Evolutionary conservation across 139 green algal species (phyloP), one percentile per base, ranked within the genome.

Genomic region (Ettlia oleoabundans): DNA sequence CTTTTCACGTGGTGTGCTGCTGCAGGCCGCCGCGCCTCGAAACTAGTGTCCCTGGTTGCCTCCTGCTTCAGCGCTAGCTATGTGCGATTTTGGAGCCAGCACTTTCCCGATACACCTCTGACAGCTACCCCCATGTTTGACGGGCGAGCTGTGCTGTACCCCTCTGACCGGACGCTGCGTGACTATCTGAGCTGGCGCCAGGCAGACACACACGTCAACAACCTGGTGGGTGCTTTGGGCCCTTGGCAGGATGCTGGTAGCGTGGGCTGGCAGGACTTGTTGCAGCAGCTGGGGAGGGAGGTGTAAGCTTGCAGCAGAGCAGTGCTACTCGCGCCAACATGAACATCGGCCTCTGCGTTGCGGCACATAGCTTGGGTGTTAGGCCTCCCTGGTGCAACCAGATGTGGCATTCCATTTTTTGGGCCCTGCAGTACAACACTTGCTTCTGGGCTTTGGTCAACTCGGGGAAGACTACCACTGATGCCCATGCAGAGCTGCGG

Each of bases 121-220:
- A 71, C 86, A 24, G 77, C 78, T 41, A 90, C 89, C 10, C 96
- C 96, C 33, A 85, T 94, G 68, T 99, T 99, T 91, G 96, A 99
- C 69, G 95, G 87, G 0, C 84, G 96, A 1, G 90, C 94, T 8
- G 94, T 99, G 38, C 92, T 88, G 76, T 99, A 99, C 85, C 96
- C 96, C 0, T 87, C 71, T 52, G 79, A 88, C 30, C 30, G 63
- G 0, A 85, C 86, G 9, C 67, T 98, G 73, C 69, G 92, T 2
- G 96, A 99, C 89, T 99, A 99, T 84, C 84, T 99, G 21, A 73
- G 90, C 8, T 99, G 96, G 96, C 88, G 96, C 0, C 96, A 99
- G 78, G 94, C 92, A 0, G 96, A 98, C 90, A 95, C 92, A 10
- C 96, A 98, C 85, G 93, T 98, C 80, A 98, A 98, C 87, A 98